Evolutionary conservation across 2,329 filamentous ascomycete genomes (phyloP).

Genomic region (Beauveria sp.): DNA sequence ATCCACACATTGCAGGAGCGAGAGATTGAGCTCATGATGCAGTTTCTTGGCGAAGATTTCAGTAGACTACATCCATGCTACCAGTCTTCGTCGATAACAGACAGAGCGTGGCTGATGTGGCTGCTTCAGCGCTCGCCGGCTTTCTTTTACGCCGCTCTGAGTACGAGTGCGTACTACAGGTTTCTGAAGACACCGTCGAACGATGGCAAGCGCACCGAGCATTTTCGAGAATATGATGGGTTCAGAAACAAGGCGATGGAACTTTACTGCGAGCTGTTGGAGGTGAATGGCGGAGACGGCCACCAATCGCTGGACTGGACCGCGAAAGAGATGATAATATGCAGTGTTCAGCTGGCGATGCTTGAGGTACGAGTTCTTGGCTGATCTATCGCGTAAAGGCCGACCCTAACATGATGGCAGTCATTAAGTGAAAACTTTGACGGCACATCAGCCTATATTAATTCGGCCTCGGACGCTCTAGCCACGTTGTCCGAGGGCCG

Average conservation of each 20-base stretch:
- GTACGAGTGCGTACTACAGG: not conserved
- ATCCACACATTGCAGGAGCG: not conserved
- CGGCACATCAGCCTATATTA: not conserved
- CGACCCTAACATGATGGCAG: not conserved
- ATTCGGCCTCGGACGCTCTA: not conserved
- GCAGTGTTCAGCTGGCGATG: not conserved
- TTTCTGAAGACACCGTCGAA: not conserved
- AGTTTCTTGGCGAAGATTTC: not conserved
- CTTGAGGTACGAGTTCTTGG: not conserved
- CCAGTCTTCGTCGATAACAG: not conserved
- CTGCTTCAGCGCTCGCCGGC: not conserved
- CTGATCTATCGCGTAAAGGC: not conserved
- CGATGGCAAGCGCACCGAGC: not conserved
- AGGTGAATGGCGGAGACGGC: not conserved
- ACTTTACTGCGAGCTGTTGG: not conserved
- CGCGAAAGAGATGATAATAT: not conserved
- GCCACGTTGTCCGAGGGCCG: not conserved
- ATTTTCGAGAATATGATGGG: not conserved
- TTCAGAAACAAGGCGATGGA: not conserved
- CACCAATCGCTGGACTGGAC: not conserved
- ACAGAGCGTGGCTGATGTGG: not conserved
- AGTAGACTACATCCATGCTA: not conserved
- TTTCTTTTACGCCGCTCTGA: not conserved
- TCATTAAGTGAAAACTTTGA: not conserved
- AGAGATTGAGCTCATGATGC: not conserved